Evolutionary conservation across 1,139 yeast genomes (phyloP), one percentile per base, ranked within the genome.

Genomic region (Candida dubliniensis): DNA sequence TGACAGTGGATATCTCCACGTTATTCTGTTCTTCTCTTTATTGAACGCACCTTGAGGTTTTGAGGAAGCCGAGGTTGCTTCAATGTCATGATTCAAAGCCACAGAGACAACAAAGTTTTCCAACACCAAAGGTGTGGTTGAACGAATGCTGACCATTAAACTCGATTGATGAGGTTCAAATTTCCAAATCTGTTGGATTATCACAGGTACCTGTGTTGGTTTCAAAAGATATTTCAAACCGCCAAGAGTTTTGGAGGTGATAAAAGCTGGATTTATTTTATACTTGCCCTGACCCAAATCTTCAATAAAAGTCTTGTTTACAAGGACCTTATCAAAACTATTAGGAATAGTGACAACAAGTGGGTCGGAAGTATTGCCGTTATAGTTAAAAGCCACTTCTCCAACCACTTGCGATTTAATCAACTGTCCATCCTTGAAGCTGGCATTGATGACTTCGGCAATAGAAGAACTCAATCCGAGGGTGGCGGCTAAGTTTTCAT

Each of bases 31-130:
- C 58, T 81, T 83, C 39, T 88, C 96, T 59, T 81, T 84, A 64
- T 84, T 88, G 71, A 89, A 89, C 1, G 95, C 79, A 41, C 96
- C 98, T 46, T 87, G 83, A 3, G 98, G 98, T 59, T 87, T 87
- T 10, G 96, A 86, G 48, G 90, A 82, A 1, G 96, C 97, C 24
- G 89, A 77, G 1, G 76, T 67, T 3, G 85, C 74, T 24, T 81
- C 77, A 32, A 73, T 68, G 12, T 57, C 55, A 14, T 50, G 42
- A 37, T 59, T 63, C 47, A 74, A 62, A 4, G 90, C 82, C 5
- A 87, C 95, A 10, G 87, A 80, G 8, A 91, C 81, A 29, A 81
- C 75, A 41, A 90, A 71, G 55, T 85, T 86, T 23, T 79, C 74
- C 47, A 88, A 67, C 1, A 68, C 63, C 18, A 84, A 54, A 34